phyloP scores from a whole-genome alignment of 495 filamentous ascomycete species.

The Xylaria longipes region DNA sequence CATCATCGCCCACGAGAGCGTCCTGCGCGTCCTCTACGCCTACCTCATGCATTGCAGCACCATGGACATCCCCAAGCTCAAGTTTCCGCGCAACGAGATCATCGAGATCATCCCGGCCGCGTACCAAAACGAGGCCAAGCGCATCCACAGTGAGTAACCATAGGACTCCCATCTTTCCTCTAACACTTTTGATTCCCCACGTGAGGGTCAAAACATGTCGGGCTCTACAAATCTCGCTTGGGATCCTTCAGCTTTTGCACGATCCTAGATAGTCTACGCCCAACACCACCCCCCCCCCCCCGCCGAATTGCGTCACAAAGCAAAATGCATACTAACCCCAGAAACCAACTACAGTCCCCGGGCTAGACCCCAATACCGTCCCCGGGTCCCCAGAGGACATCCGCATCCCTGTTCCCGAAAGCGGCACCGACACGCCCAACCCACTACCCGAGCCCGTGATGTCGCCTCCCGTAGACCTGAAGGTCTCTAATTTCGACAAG shows the following conservation, averaged over 20 bases:
- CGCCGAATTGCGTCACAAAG: not conserved
- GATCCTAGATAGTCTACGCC: not conserved
- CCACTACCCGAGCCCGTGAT: conserved; percentile 39
- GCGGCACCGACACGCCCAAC: conserved; percentile 27
- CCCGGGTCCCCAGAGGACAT: conserved; percentile 84
- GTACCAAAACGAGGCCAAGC: conserved; percentile 93
- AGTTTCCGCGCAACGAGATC: conserved; percentile 95
- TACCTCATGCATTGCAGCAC: conserved; percentile 99
- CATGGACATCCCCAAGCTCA: conserved; percentile 90
- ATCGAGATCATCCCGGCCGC: conserved; percentile 98
- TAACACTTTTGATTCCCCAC: not conserved
- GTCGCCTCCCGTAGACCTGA: conserved; percentile 43
- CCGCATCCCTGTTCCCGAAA: conserved; percentile 74
- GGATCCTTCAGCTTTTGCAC: not conserved
- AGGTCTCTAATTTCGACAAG: conserved; percentile 28
- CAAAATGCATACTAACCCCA: not conserved
- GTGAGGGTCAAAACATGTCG: not conserved
- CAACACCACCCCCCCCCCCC: not conserved
- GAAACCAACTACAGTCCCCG: conserved; percentile 40
- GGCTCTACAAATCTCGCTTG: not conserved
- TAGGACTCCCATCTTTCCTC: not conserved
- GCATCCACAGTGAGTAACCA: conserved; percentile 67
- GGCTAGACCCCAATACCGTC: conserved; percentile 52
- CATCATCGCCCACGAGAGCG: conserved; percentile 97
- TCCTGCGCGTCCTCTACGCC: conserved; percentile 93